Percentiles rank a stretch among this genome's conserved stretches.
Conservation (phyloP, 169 alveolate genomes). For the Plasmodium yoelii region DNA sequence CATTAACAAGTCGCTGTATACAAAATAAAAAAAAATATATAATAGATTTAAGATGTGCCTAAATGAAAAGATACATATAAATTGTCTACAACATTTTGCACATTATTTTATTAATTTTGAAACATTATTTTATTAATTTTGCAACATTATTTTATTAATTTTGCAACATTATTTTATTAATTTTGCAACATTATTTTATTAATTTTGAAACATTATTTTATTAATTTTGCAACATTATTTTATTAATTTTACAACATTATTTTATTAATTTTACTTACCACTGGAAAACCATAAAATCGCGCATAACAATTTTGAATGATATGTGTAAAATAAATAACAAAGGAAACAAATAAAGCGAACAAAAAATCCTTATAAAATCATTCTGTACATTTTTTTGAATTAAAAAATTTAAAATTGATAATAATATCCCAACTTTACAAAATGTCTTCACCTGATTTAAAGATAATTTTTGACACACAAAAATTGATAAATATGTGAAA, state of each 20-base stretch:
- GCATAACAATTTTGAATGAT: conserved; percentile 60
- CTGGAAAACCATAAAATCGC: conserved; percentile 74
- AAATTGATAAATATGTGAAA: neutral
- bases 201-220: too few species aligned
- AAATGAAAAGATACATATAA: neutral
- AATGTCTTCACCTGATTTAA: conserved; percentile 46
- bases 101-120: too few species aligned
- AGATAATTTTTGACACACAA: neutral
- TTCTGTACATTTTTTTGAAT: conserved; percentile 45
- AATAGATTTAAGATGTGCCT: neutral
- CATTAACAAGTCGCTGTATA: conserved; percentile 60
- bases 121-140: neutral
- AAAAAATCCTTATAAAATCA: conserved; percentile 45
- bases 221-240: too few species aligned
- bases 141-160: too few species aligned
- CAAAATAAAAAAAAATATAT: neutral
- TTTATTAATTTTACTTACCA: conserved; percentile 11
- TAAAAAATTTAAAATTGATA: conserved; percentile 56
- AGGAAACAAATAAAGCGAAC: conserved; percentile 43
- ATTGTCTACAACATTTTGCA: too few species aligned
- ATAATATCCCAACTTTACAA: conserved; percentile 66
- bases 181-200: neutral
- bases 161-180: too few species aligned
- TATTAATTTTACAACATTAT: too few species aligned
- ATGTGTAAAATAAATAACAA: conserved; percentile 39